phyloP scores from a whole-genome alignment of 495 filamentous ascomycete genomes.

The Xylaria telfairii region DNA sequence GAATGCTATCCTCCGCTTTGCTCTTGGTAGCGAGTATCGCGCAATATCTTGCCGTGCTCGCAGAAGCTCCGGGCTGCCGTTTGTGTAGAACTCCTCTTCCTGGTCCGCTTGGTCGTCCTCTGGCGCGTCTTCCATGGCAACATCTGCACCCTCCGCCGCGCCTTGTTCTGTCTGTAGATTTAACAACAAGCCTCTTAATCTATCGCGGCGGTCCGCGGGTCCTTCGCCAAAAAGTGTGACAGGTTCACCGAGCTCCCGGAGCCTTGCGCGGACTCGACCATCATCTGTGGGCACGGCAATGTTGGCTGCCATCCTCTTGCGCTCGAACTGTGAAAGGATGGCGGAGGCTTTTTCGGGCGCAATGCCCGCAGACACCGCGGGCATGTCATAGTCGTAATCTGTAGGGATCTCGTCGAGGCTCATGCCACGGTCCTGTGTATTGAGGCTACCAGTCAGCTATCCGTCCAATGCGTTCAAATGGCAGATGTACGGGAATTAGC shows the following conservation, averaged over 20 bases:
- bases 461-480: constrained; percentile 29
- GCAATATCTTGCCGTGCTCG: constrained; percentile 83
- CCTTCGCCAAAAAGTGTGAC: constrained; percentile 97
- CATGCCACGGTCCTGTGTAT: constrained; percentile 66
- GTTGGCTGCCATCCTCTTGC: constrained; percentile 84
- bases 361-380: constrained; percentile 72
- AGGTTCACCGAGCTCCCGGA: constrained; percentile 87
- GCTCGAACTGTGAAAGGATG: constrained; percentile 85
- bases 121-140: constrained; percentile 67
- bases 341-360: constrained; percentile 89
- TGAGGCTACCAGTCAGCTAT: constrained; percentile 40
- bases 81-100: constrained; percentile 96
- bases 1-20: constrained; percentile 74
- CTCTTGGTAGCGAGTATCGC: constrained; percentile 80
- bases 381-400: constrained; percentile 86
- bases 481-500: constrained; percentile 36
- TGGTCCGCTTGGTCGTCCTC: constrained; percentile 71
- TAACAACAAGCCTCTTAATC: constrained; percentile 77
- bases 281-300: constrained; percentile 98
- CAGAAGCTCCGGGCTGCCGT: constrained; percentile 75
- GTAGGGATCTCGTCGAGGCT: constrained; percentile 80
- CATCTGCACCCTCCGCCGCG: constrained; percentile 66
- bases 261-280: constrained; percentile 75
- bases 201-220: constrained; percentile 81
- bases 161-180: constrained; percentile 57